phyloP scores from a whole-genome alignment of 805 yeast species.

The Nakazawaea laoshanensis region DNA sequence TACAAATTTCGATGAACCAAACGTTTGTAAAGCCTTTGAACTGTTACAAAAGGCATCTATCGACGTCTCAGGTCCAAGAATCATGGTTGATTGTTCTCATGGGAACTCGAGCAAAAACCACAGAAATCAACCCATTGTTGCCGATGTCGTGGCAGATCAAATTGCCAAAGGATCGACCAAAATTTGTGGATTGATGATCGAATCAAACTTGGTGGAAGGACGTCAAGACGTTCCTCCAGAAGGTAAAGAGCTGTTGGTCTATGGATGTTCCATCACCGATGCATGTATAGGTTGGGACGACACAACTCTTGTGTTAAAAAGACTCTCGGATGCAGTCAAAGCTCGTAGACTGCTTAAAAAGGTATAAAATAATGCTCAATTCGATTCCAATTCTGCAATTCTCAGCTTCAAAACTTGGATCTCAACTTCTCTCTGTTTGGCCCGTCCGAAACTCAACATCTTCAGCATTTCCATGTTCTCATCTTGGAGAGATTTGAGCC shows the following conservation, averaged over 20 bases:
- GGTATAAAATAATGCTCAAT: neutral
- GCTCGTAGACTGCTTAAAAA: conserved; percentile 48
- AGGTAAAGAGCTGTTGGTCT: conserved; percentile 69
- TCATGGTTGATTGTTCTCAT: conserved; percentile 97
- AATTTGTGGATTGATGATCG: conserved; percentile 95
- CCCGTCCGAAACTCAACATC: conserved; percentile 69
- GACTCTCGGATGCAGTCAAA: conserved; percentile 73
- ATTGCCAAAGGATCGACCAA: conserved; percentile 61
- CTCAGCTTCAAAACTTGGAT: conserved; percentile 50
- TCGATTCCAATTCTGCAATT: conserved; percentile 32
- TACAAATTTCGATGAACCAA: conserved; percentile 77
- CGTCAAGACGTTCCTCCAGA: conserved; percentile 85
- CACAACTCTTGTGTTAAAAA: conserved; percentile 64
- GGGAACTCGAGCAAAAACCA: conserved; percentile 91
- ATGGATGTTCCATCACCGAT: conserved; percentile 96
- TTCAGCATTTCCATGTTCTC: conserved; percentile 67
- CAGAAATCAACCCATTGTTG: conserved; percentile 89
- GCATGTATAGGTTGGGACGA: conserved; percentile 91
- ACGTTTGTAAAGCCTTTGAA: conserved; percentile 58
- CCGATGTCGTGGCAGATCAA: conserved; percentile 70
- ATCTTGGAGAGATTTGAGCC: conserved; percentile 48
- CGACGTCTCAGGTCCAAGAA: conserved; percentile 41
- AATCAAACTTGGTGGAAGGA: conserved; percentile 85
- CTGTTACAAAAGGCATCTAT: conserved; percentile 40
- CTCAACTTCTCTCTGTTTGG: conserved; percentile 63